Base-by-base conservation (phyloP, 2,329 filamentous ascomycete genomes). In the Ceratocystis colombiana region DNA sequence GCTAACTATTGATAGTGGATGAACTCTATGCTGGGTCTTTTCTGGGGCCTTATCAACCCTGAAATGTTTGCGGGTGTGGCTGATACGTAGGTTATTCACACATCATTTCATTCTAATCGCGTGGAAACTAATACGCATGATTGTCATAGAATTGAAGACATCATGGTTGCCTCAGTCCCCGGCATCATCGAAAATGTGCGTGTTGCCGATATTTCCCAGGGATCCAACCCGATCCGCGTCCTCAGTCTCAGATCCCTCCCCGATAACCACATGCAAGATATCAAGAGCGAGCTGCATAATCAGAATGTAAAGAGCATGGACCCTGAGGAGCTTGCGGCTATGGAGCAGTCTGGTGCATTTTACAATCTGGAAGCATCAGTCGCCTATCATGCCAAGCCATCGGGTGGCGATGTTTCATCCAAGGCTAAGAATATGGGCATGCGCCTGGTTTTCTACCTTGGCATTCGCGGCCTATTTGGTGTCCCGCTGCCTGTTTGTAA, bases 401-500 rank as follows among this genome's bases (percentile, higher is more conserved):
- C 84, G 1, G 81, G 84, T 4, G 79, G 80, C 67, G 83, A 86
- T 61, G 82, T 90, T 15, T 88, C 89, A 1, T 88, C 89, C 59
- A 94, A 92, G 75, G 90, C 91, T 5, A 84, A 88, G 70, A 97
- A 96, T 74, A 96, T 96, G 90, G 92, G 96, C 72, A 96, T 96
- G 90, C 88, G 95, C 72, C 77, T 97, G 15, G 84, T 96, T 7
- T 97, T 99, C 74, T 97, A 96, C 70, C 82, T 97, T 1, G 94
- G 94, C 67, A 79, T 96, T 72, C 90, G 89, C 73, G 92, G 92
- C 0, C 79, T 96, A 4, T 94, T 96, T 70, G 92, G 92, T 33
- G 86, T 96, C 0, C 91, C 91, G 0, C 79, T 96, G 22, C 91
- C 90, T 0, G 88, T 96, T 62, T 95, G 88, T 73, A 68, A 73